Base-by-base conservation (phyloP, 2,329 filamentous ascomycete genomes). In the Claviceps spartinae region DNA sequence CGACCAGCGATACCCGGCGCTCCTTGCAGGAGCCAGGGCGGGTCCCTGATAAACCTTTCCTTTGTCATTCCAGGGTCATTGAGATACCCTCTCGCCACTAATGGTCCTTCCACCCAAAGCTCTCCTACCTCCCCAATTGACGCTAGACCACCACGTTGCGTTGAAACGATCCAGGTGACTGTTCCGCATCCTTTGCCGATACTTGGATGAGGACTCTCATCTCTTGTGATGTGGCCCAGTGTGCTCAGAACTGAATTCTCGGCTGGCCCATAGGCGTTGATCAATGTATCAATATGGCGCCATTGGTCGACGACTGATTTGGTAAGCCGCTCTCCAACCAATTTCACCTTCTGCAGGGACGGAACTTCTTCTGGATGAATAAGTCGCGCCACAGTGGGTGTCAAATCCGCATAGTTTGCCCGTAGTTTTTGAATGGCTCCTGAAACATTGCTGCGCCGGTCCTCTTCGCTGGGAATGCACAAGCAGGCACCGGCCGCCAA, bases 211-310 rank as follows among this genome's bases (percentile, higher is more conserved):
- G 26, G 26, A 30, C 26, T 30, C 26, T 30, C 26, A 9, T 30
- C 26, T 34, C 24, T 11, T 3, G 8, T 5, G 34, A 62, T 26
- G 1, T 56, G 59, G 5, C 34, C 24, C 14, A 38, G 34, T 2
- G 49, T 30, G 8, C 26, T 30, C 26, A 30, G 8, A 30, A 30
- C 26, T 30, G 26, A 30, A 30, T 9, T 30, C 26, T 30, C 26
- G 26, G 26, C 26, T 30, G 26, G 26, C 26, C 26, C 26, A 30
- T 30, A 44, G 8, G 26, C 26, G 26, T 30, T 30, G 26, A 9
- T 30, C 26, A 30, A 30, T 9, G 26, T 30, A 9, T 30, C 26
- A 9, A 30, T 30, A 30, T 30, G 26, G 26, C 26, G 26, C 26
- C 26, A 30, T 30, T 30, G 26, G 8, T 30, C 26, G 26, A 30